Evolutionary conservation across 2,329 filamentous ascomycete genomes (phyloP), one percentile per base, ranked within the genome.

Genomic region (Fonsecaea nubica): DNA sequence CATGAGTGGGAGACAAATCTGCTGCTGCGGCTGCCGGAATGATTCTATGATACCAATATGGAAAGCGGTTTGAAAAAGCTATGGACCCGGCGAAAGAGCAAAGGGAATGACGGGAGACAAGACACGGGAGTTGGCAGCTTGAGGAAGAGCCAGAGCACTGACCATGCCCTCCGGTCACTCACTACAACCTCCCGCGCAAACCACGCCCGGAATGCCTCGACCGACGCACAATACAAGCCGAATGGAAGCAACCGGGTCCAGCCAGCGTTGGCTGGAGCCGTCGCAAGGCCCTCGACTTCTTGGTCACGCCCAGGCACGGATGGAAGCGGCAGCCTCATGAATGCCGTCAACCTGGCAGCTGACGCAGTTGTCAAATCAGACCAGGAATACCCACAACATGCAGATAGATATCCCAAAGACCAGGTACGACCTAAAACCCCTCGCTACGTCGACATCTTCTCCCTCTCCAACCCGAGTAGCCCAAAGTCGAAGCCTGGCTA

Each of bases 391-490:
- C 36, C 50, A 15, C 38, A 64, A 13, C 62, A 60, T 9, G 55
- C 64, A 32, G 61, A 69, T 4, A 53, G 38, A n/a, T 62, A 64
- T 54, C 30, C 40, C 5, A 65, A 56, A 53, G 48, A 54, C 45
- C 35, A 68, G 42, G 33, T 59, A 33, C 48, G 56, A 21, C 58
- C 50, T 33, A 69, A 71, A 53, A 40, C 57, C 13, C 66, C 69
- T 54, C 66, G 67, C 9, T 71, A 69, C 50, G 45, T 72, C 36
- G 71, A 73, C 62, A 72, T 73, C 18, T 72, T 72, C 50, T 63
- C 69, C 18, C 57, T 70, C 42, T 63, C 68, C 30, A 69, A 45
- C 18, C 55, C 68, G 3, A 56, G 56, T 30, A 54, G 57, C 13
- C 58, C 63, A 4, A 50, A n/a, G 8, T 42, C 56, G 15, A 56